Evolutionary conservation across 2,329 filamentous ascomycete species (phyloP), one percentile per base, ranked within the genome.

Genomic region (Penicillium sp.): DNA sequence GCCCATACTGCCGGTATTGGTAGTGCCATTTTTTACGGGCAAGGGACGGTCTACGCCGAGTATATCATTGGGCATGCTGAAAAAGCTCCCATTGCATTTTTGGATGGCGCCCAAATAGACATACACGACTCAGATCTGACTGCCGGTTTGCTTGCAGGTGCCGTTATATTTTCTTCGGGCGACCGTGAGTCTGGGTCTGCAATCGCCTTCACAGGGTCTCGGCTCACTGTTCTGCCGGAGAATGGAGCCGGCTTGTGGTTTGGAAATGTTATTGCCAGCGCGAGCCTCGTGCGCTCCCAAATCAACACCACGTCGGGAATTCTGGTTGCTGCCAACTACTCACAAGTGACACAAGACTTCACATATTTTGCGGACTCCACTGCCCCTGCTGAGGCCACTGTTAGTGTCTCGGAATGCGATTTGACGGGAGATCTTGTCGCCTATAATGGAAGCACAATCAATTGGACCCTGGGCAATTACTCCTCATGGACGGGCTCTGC

Each of bases 341-440:
- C 62, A n/a, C 62, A 73, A 48, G 61, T 73, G 22, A 72, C 70
- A 1, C 70, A 73, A 52, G 71, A 48, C 13, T 53, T 53, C 22
- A 24, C 24, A 22, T 45, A 56, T 14, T 56, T 56, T 44, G 54
- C 54, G n/a, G 49, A 44, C 6, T 56, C 49, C 3, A 56, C 48
- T 31, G 44, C 22, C 10, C 14, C 55, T n/a, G 55, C 55, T 2
- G 49, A 56, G n/a, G 55, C 44, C 14, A 52, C 37, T 7, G 35
- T 48, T 5, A 48, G 16, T 10, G 27, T 56, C 10, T 56, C 49
- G 7, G 45, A 53, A 21, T 53, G 49, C 4, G 8, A 37, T 3
- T 21, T 53, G 7, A 8, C 29, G 8, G 55, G 55, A 8, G 49
- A 56, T 35, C 19, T 56, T 19, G 55, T 53, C n/a, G 49, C 55